Evolutionary conservation across 1,284 basidiomycete genomes (phyloP), one percentile per base, ranked within the genome.

Genomic region (Caloboletus firmus): DNA sequence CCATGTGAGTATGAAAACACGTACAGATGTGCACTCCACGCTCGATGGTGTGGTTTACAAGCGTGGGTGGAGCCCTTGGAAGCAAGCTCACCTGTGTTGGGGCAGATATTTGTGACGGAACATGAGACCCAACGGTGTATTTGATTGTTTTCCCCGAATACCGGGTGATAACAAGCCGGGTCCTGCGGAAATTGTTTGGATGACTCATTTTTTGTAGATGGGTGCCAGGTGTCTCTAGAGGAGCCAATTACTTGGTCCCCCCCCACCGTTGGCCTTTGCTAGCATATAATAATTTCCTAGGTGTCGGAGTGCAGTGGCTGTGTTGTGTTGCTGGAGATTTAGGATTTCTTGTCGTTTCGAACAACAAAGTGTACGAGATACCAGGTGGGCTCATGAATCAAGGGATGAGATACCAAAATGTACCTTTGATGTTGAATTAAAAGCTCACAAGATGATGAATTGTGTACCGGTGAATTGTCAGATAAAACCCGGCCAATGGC

Each of bases 1-100:
- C 46, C 26, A 7, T 1, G 26, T 28, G 32, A 45, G 51, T 24
- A 63, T 60, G 61, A 60, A 62, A 61, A 58, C 40, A 60, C 50
- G 61, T 53, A 56, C 41, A 35, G 41, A 28, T 8, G 8, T 10
- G 12, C 15, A 17, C n/a, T 22, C 15, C 36, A 40, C n/a, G n/a
- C 26, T 28, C 26, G 1, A 28, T 22, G 40, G 54, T n/a, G 43
- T 2, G 15, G 13, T n/a, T 20, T 31, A 58, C 31, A 20, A 50
- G 17, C 22, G 54, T 42, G n/a, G 40, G 28, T 28, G 39, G 36
- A 20, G 32, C n/a, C 9, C 3, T 39, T 17, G 18, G 48, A 45
- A 41, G 37, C 39, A 46, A 30, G 36, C 22, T 17, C 5, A 11
- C 32, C 37, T 39, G 45, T 40, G 13, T 51, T 5, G 36, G 17